These are phyloP conservation scores for Plasmodium coatneyi DNA, from an alignment of 169 alveolate species.

Conservation along the genomic window DNA sequence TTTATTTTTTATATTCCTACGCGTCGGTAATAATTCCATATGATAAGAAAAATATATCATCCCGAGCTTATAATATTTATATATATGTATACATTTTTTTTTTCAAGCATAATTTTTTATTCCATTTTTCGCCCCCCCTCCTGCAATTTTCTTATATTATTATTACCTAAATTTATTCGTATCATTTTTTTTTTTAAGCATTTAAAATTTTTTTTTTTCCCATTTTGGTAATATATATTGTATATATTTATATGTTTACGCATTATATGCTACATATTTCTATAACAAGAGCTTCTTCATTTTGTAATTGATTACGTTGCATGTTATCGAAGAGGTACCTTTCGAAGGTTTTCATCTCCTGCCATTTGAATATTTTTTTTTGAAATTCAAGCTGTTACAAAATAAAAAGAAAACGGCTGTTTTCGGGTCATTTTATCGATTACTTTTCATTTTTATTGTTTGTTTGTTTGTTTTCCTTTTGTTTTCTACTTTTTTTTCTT, in stretches of 20 bases:
- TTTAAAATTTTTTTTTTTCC: too few species aligned
- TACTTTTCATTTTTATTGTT: not conserved
- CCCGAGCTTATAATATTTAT: not conserved
- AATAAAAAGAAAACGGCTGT: not conserved
- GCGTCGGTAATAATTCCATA: not conserved
- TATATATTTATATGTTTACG: not conserved
- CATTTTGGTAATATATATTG: not conserved
- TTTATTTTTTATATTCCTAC: not conserved
- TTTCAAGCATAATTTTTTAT: not conserved
- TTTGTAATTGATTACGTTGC: not conserved
- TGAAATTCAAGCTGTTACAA: not conserved
- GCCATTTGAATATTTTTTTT: not conserved
- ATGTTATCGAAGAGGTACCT: not conserved
- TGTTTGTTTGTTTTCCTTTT: not conserved
- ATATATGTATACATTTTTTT: not conserved
- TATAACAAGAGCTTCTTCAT: not conserved
- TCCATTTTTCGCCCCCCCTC: not conserved
- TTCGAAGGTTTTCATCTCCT: not conserved
- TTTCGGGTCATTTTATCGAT: not conserved
- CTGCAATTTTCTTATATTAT: not conserved
- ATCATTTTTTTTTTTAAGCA: not conserved
- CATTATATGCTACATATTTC: not conserved
- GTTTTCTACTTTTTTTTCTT: not conserved
- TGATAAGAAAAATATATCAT: not conserved
- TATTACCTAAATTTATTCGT: not conserved